These are phyloP conservation scores for Fusarium robinianum DNA, from an alignment of 2,329 filamentous ascomycete genomes.

Conservation along the genomic window DNA sequence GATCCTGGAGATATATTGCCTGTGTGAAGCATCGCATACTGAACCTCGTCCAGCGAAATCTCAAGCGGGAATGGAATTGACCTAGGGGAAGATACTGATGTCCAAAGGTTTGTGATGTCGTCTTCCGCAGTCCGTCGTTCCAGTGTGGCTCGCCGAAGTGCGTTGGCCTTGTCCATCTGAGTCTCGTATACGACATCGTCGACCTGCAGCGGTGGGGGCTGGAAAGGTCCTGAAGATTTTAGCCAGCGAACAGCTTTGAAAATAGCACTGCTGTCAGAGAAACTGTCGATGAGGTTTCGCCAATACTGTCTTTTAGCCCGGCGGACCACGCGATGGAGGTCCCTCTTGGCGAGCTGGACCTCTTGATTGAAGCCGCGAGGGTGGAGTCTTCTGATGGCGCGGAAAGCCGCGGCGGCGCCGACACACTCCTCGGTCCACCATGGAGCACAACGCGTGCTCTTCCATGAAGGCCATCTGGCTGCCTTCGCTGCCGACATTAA, in stretches of 20 bases:
- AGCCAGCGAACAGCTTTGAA: conserved; percentile 18
- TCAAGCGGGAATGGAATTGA: conserved; percentile 17
- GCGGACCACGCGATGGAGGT: conserved; percentile 13
- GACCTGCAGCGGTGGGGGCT: conserved; percentile 21
- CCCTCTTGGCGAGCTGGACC: conserved; percentile 14
- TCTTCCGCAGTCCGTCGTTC: conserved; percentile 16
- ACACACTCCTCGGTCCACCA: conserved; percentile 25
- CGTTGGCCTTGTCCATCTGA: conserved; percentile 23
- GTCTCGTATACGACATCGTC: conserved; percentile 20
- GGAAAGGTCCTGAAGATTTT: conserved; percentile 15
- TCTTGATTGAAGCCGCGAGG: conserved; percentile 17
- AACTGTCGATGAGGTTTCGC: conserved; percentile 19
- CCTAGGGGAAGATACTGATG: not conserved
- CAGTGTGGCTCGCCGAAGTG: conserved; percentile 21
- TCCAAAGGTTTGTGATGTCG: conserved; percentile 22
- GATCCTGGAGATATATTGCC: conserved; percentile 28
- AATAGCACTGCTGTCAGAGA: conserved; percentile 11
- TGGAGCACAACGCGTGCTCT: conserved; percentile 11
- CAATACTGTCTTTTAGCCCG: conserved; percentile 16
- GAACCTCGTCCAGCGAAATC: conserved; percentile 21
- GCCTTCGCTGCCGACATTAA: conserved; percentile 13
- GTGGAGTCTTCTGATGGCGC: conserved; percentile 16
- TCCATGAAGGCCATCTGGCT: conserved; percentile 5
- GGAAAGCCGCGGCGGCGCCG: conserved; percentile 12
- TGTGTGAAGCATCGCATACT: conserved; percentile 17